Percentiles rank a stretch among this genome's conserved stretches.
Evolutionary conservation across 352 stramenopile genomes (phyloP).

Genomic region (Globisporangium acanthophoron): DNA sequence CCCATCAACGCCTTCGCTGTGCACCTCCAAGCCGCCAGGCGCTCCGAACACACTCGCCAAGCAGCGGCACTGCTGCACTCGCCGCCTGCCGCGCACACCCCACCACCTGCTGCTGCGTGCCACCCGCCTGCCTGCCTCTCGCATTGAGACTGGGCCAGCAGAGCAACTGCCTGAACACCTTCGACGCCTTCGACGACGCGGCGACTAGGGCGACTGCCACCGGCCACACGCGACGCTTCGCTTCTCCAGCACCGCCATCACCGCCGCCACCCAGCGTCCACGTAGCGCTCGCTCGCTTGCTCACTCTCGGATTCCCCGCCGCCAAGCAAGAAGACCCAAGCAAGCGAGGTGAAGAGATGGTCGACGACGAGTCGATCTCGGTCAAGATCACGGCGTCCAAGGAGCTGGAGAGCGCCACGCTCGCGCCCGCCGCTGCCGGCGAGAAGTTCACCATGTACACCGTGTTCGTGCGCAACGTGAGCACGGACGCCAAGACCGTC

Average conservation of each 20-base stretch:
- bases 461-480: conserved; percentile 73
- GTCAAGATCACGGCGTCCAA: conserved; percentile 61
- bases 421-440: conserved; percentile 19
- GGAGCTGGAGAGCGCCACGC: conserved; percentile 26
- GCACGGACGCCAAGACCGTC: conserved; percentile 67
- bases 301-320: background rate
- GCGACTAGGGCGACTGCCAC: background rate
- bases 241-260: background rate
- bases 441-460: conserved; percentile 85
- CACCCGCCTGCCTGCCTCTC: background rate
- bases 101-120: background rate
- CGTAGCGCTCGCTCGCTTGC: background rate
- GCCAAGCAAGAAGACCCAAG: background rate
- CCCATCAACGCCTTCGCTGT: background rate
- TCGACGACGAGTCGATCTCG: conserved; percentile 59
- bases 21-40: background rate
- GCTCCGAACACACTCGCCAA: background rate
- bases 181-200: background rate
- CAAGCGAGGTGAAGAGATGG: conserved; percentile 23
- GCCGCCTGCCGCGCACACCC: background rate
- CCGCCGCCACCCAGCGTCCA: background rate
- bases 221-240: background rate
- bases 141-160: background rate
- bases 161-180: background rate
- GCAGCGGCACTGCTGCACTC: background rate